A percentile compares a stretch with the other conserved stretches of the same genome.
These are phyloP conservation scores for Colletotrichum viniferum DNA, from an alignment of 2,329 filamentous ascomycete genomes.

Conservation along the genomic window DNA sequence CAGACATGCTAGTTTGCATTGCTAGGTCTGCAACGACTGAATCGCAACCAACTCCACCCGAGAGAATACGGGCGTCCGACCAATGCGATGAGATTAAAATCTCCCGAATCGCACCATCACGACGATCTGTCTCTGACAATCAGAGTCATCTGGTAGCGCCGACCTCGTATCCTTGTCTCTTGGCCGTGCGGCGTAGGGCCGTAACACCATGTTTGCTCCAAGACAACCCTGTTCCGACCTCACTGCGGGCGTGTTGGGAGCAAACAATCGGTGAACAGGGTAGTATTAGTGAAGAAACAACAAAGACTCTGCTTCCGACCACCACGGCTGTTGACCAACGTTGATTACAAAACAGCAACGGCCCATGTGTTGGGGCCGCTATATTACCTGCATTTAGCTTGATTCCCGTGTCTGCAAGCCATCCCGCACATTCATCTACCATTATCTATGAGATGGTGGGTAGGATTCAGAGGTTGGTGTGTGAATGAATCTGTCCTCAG, in stretches of 20 bases:
- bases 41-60: neutral
- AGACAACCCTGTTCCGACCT: neutral
- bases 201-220: neutral
- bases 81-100: neutral
- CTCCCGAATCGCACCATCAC: neutral
- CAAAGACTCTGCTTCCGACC: neutral
- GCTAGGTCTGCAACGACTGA: neutral
- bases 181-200: neutral
- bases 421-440: neutral
- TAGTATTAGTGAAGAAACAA: neutral
- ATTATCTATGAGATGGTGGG: neutral
- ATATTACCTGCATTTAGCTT: neutral
- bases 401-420: neutral
- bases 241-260: neutral
- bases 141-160: neutral
- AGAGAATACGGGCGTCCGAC: neutral
- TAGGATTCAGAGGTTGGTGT: neutral
- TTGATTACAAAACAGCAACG: neutral
- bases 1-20: neutral
- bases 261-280: neutral
- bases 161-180: neutral
- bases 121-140: neutral
- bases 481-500: neutral
- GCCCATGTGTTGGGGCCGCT: neutral
- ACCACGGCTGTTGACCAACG: neutral